These are phyloP conservation scores for Aspergillus persii DNA, from an alignment of 2,329 filamentous ascomycete genomes.

Conservation along the genomic window DNA sequence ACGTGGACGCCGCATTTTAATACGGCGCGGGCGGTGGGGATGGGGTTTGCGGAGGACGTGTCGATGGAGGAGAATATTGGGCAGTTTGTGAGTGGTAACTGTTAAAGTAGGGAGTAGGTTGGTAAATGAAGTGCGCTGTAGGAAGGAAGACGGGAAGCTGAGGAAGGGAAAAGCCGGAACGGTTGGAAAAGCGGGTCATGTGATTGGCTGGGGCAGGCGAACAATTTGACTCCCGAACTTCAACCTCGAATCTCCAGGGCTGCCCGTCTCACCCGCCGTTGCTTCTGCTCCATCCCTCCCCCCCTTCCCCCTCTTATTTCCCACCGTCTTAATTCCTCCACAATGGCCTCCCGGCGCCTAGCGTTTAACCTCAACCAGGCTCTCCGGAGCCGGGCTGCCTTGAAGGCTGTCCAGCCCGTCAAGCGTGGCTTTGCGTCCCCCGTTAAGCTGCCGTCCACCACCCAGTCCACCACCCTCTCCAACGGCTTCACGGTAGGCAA, in stretches of 20 bases:
- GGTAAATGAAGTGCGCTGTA: too few species aligned
- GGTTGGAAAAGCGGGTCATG: conserved; percentile 43
- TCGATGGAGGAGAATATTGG: conserved; percentile 41
- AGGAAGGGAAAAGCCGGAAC: not conserved
- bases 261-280: conserved; percentile 22
- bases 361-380: conserved; percentile 90
- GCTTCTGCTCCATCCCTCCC: conserved; percentile 45
- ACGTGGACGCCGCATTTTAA: conserved; percentile 61
- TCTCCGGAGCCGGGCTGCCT: conserved; percentile 81
- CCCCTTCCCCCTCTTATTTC: conserved; percentile 45
- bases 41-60: conserved; percentile 47
- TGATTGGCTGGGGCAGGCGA: conserved; percentile 44
- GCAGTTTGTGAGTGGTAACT: conserved; percentile 32
- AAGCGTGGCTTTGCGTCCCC: conserved; percentile 89
- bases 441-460: conserved; percentile 69
- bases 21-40: conserved; percentile 49
- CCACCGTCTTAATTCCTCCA: conserved; percentile 34
- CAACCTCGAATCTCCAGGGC: conserved; percentile 38
- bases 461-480: conserved; percentile 91
- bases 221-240: conserved; percentile 48
- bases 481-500: conserved; percentile 88
- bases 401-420: conserved; percentile 73
- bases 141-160: too few species aligned
- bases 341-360: conserved; percentile 96
- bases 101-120: not conserved